These are phyloP conservation scores for Pseudogymnoascus sp. DNA, from an alignment of 2,329 filamentous ascomycete species.

Conservation along the genomic window DNA sequence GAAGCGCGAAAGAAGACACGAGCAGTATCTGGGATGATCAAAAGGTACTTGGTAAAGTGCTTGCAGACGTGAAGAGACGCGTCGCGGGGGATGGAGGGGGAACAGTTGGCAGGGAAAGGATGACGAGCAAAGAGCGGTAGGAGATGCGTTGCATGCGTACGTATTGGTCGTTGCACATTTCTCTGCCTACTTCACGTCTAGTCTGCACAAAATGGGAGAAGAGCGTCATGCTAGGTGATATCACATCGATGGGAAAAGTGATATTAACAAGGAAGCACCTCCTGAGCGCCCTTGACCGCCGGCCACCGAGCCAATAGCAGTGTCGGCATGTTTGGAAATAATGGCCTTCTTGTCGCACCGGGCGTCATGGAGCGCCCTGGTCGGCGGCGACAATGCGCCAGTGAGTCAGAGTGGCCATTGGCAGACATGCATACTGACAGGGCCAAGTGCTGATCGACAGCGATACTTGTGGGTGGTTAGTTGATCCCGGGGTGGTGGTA, in stretches of 20 bases:
- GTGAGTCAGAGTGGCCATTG: background rate
- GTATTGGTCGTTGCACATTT: background rate
- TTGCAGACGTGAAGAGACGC: background rate
- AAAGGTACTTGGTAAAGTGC: slow-evolving; percentile 1
- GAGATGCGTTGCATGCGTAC: background rate
- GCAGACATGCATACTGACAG: background rate
- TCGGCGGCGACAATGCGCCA: background rate
- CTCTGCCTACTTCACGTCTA: background rate
- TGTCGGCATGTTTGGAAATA: background rate
- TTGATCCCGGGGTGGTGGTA: no score
- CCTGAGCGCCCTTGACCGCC: background rate
- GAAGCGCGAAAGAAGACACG: background rate
- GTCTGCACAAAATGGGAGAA: background rate
- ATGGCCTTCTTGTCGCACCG: background rate
- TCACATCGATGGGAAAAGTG: background rate
- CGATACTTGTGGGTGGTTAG: no score
- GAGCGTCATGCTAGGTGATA: background rate
- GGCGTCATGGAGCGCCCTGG: background rate
- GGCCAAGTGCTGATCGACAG: no score
- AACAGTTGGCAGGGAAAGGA: background rate
- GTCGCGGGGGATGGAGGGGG: background rate
- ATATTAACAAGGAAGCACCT: background rate
- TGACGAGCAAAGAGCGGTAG: slow-evolving; percentile 1
- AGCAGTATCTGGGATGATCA: background rate
- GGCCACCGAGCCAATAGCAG: background rate